Evolutionary conservation across 345 rosid species (phyloP).

Genomic region (Brassica nigra): DNA sequence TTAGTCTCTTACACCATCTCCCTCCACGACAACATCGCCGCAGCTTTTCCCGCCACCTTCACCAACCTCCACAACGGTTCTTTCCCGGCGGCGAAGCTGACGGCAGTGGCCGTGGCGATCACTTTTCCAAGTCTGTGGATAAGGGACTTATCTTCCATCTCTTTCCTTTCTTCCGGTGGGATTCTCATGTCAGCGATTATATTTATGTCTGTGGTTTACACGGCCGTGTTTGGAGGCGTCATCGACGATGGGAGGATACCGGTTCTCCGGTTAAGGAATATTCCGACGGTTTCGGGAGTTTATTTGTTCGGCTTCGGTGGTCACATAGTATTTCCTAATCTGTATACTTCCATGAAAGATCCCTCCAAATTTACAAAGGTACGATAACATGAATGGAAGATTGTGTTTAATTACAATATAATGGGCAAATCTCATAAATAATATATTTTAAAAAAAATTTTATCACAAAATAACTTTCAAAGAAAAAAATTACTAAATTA

Average conservation of each 20-base stretch:
- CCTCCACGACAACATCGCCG: slow-evolving; percentile 69
- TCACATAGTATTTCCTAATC: slow-evolving; percentile 73
- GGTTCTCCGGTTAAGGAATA: slow-evolving; percentile 44
- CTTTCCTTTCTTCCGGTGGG: slow-evolving; percentile 73
- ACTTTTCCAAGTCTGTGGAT: slow-evolving; percentile 84
- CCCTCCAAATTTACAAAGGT: slow-evolving; percentile 81
- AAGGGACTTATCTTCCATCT: slow-evolving; percentile 65
- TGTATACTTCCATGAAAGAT: slow-evolving; percentile 76
- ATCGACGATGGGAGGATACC: slow-evolving; percentile 49
- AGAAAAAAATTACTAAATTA: too few relatives aligned
- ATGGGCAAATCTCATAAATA: too few relatives aligned
- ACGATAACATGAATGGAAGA: neutral
- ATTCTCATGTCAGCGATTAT: slow-evolving; percentile 70
- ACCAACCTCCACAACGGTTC: slow-evolving; percentile 29
- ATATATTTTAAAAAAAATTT: too few relatives aligned
- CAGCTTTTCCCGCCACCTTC: slow-evolving; percentile 48
- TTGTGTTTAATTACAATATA: neutral
- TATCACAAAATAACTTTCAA: too few relatives aligned
- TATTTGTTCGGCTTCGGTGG: slow-evolving; percentile 72
- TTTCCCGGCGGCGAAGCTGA: slow-evolving; percentile 55
- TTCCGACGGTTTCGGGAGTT: slow-evolving; percentile 71
- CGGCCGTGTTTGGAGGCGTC: slow-evolving; percentile 58
- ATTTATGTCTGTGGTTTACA: slow-evolving; percentile 57
- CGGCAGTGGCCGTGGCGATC: slow-evolving; percentile 52
- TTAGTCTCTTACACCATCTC: slow-evolving; percentile 81